Base-by-base conservation (phyloP, 2,329 filamentous ascomycete genomes). In the Epichloe baconii region DNA sequence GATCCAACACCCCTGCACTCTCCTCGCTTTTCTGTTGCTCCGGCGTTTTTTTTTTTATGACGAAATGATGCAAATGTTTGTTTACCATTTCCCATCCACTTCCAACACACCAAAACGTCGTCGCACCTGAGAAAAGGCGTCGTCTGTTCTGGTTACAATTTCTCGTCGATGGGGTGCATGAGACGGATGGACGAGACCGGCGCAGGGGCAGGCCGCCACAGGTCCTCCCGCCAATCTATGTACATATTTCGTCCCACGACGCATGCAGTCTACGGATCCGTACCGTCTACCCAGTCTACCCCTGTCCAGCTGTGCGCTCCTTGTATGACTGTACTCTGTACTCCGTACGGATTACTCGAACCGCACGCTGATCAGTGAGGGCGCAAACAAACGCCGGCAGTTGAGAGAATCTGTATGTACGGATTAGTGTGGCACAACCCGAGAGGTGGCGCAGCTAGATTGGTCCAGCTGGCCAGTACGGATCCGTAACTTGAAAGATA, bases 241-340 rank as follows among this genome's bases (percentile, higher is more conserved):
- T 23, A 23, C 21, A 23, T 5, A 23, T 40, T n/a, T 21, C 7
- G 35, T 44, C 14, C 21, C 41, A 36, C 23, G 7, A 36, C 26
- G 15, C 44, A 44, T 40, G 34, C 44, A 23, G 17, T 34, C 6
- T 5, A 44, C 21, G 19, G 19, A 21, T 21, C 21, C 4, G 21
- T 21, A 21, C 21, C 23, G 23, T 26, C 23, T 26, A 26, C 23
- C 23, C 23, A 26, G 6, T 31, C 12, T 11, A 50, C 23, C 51
- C 51, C 44, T 50, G 52, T 50, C 40, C 48, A 53, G 52, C 48
- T 53, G 52, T 45, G 31, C 50, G 47, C 43, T 36, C 10, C 17
- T 7, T n/a, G 34, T 26, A 26, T 7, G 2, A 7, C 23, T 23
- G 6, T 7, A 47, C n/a, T 21, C 19, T 3, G 19, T 21, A 21